Base-by-base conservation (phyloP, 352 stramenopile genomes). In the Globisporangium lucens region DNA sequence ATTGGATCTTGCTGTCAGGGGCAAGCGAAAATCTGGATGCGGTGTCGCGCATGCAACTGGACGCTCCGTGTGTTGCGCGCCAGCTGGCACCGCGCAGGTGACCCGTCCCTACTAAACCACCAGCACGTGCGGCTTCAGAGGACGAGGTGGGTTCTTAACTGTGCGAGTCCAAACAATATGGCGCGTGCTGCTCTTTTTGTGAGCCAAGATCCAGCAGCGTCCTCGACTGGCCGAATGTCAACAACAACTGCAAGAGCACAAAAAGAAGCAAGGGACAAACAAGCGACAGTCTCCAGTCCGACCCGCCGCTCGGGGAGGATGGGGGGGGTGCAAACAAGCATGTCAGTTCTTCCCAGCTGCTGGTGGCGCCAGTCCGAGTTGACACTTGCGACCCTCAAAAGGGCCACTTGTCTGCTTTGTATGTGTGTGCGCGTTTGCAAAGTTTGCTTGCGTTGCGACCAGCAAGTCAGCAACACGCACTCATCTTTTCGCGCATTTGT, bases 151-250 rank as follows among this genome's bases (percentile, higher is more conserved):
- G 30, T 43, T 60, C 29, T 3, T n/a, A 30, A 27, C 3, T 47
- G 3, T 49, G 41, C 17, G 43, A 51, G 17, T 8, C 9, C 43
- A 10, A 51, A 10, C 43, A 51, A 51, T 51, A 51, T 51, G 15
- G 17, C 3, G 30, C 30, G 30, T 33, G 30, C 30, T 4, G 5
- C 17, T 51, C 43, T 49, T 15, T 49, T n/a, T 9, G 15, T n/a
- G 41, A 49, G 41, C 41, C 43, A 51, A 22, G 43, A 51, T 10
- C 56, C 9, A 61, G 8, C 5, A n/a, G 20, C 56, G 56, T 61
- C 56, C 56, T 61, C 56, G 56, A 60, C 55, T 60, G 55, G 29
- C 7, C 46, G 55, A 61, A 61, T 15, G 9, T 47, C 56, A 59
- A 59, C 43, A 51, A 51, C 9, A 22, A 22, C 17, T 17, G 5